Percentiles rank a stretch among this genome's conserved stretches.
These are phyloP conservation scores for Chaetomiaceae sp. DNA, from an alignment of 2,329 filamentous ascomycete species.

Conservation along the genomic window DNA sequence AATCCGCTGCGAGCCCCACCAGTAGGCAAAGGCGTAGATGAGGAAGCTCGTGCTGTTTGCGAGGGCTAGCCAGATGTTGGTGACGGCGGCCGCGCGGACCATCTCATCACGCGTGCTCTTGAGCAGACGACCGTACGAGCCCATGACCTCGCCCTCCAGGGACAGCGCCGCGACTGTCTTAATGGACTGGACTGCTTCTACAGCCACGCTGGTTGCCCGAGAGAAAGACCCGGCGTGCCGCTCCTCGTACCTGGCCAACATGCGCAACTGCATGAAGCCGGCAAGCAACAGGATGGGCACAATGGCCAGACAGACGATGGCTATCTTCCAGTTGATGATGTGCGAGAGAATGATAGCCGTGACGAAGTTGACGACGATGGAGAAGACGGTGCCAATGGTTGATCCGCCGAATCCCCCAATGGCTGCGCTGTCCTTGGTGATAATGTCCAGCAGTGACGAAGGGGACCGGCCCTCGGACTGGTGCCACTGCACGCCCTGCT, in stretches of 20 bases:
- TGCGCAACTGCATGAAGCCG: constrained; percentile 60
- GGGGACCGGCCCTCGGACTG: constrained; percentile 59
- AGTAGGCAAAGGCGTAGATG: constrained; percentile 63
- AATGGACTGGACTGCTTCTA: constrained; percentile 60
- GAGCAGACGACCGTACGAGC: constrained; percentile 47
- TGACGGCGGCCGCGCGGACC: not conserved
- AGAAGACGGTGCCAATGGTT: constrained; percentile 64
- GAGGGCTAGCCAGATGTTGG: constrained; percentile 23
- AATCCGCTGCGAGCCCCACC: constrained; percentile 71
- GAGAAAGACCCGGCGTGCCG: constrained; percentile 59
- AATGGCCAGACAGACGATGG: constrained; percentile 61
- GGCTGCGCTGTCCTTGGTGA: constrained; percentile 62
- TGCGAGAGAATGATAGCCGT: constrained; percentile 63
- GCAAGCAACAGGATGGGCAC: constrained; percentile 64
- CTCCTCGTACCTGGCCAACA: constrained; percentile 55
- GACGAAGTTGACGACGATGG: constrained; percentile 61
- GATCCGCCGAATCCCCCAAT: constrained; percentile 65
- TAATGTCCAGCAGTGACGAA: constrained; percentile 56
- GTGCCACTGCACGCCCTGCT: constrained; percentile 59
- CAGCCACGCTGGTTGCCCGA: constrained; percentile 56
- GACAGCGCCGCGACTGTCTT: constrained; percentile 55
- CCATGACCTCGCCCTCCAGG: constrained; percentile 44
- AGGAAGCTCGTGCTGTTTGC: constrained; percentile 55
- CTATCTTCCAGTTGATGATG: constrained; percentile 69
- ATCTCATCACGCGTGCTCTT: constrained; percentile 35